Conservation (phyloP, 2,329 filamentous ascomycete genomes). For the Coniochaeta hoffmannii region DNA sequence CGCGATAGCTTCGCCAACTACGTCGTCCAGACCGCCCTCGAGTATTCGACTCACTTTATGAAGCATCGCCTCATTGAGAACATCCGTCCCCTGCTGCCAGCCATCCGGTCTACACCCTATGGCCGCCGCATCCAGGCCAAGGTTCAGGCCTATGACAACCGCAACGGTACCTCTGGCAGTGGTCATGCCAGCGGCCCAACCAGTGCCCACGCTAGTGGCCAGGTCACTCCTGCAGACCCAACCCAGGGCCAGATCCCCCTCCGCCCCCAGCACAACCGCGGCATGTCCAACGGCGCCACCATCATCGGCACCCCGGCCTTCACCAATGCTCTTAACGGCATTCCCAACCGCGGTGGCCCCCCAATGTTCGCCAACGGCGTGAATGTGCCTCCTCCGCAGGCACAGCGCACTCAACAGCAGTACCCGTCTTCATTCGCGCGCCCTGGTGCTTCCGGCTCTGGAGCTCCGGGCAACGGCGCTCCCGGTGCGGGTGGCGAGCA, state of each 20-base stretch:
- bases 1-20: slow-evolving; percentile 96
- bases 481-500: slow-evolving; percentile 7
- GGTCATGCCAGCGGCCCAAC: slow-evolving; percentile 32
- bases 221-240: slow-evolving; percentile 44
- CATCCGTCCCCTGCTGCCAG: slow-evolving; percentile 76
- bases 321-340: slow-evolving; percentile 21
- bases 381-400: slow-evolving; percentile 13
- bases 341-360: slow-evolving; percentile 19
- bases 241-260: slow-evolving; percentile 47
- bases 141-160: slow-evolving; percentile 55
- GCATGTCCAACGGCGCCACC: slow-evolving; percentile 30
- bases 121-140: slow-evolving; percentile 91
- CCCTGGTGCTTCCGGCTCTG: neutral
- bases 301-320: slow-evolving; percentile 25
- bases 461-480: neutral
- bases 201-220: slow-evolving; percentile 29
- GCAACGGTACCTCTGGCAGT: slow-evolving; percentile 32
- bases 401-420: slow-evolving; percentile 16
- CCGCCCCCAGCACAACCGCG: slow-evolving; percentile 35
- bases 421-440: slow-evolving; percentile 10
- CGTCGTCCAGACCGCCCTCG: slow-evolving; percentile 92
- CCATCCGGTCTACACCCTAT: slow-evolving; percentile 85
- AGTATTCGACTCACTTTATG: slow-evolving; percentile 67
- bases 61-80: slow-evolving; percentile 72
- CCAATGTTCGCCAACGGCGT: slow-evolving; percentile 12